Base-by-base conservation (phyloP, 345 rosid species). In the Ricinus communis region DNA sequence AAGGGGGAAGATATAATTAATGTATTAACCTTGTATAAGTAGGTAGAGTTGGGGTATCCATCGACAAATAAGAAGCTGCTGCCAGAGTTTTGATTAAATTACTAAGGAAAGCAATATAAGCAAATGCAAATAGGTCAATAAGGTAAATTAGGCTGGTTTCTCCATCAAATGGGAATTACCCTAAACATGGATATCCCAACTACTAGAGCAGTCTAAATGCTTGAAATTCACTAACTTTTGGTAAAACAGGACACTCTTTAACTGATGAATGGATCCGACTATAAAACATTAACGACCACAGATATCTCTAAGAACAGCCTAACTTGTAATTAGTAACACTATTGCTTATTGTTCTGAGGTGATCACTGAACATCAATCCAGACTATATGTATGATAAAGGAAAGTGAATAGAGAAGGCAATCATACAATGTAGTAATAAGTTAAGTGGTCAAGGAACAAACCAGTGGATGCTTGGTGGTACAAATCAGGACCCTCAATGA, bases 381-480 rank as follows among this genome's bases (percentile, higher is more conserved):
- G n/a, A n/a, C n/a, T n/a, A n/a, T n/a, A n/a, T n/a, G n/a, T n/a
- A n/a, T n/a, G n/a, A n/a, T n/a, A 27, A 62, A 31, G 33, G 57
- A 19, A 70, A 19, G 30, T 33, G 54, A 55, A 38, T 53, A 22
- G 7, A 62, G 7, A 13, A 3, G 36, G 16, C 27, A 14, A 52
- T 19, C 28, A 25, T 36, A 27, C 14, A 56, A 53, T 53, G 28
- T 22, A 22, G 8, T 21, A 12, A 25, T 13, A 30, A 30, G 62
- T 8, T 18, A 11, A 55, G 13, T 15, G 9, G 12, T 27, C 30
- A 55, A n/a, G 30, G 71, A 68, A 75, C 87, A 61, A 66, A 94
- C 98, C 98, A 8, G 96, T 85, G 40, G 98, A 94, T 40, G 83
- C 98, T 63, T 86, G 87, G 83, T 91, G 95, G 80, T 88, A 91